Conservation (phyloP, 1,284 basidiomycete species). For the Pseudozyma flocculosa region DNA sequence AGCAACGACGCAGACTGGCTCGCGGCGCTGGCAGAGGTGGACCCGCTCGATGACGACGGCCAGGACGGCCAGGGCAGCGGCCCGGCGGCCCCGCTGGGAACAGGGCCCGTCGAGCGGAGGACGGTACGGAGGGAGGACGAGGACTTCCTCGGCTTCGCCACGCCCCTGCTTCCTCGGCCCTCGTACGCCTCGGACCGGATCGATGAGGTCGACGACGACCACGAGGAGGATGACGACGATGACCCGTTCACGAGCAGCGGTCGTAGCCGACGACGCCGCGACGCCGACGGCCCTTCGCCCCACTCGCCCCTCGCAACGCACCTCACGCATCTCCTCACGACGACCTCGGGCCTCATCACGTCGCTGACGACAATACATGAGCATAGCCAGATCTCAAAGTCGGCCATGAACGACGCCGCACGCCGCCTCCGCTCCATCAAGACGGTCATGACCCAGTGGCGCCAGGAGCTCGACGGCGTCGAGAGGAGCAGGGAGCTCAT, state of each 20-base stretch:
- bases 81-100: neutral
- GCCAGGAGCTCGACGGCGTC: constrained; percentile 18
- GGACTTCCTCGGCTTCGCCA: neutral
- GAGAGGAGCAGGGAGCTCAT: constrained; percentile 21
- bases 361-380: constrained; percentile 25
- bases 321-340: constrained; percentile 13
- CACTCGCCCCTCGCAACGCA: neutral
- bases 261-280: no score
- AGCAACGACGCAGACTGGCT: constrained; percentile 7
- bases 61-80: neutral
- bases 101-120: neutral
- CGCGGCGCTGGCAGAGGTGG: neutral
- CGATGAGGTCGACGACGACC: no score
- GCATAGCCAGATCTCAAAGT: constrained; percentile 31
- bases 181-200: no score
- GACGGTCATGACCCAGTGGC: constrained; percentile 21
- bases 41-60: neutral
- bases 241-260: no score
- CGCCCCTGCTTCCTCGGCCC: neutral
- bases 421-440: constrained; percentile 22
- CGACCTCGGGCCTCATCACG: constrained; percentile 9
- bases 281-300: neutral
- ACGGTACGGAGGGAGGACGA: neutral
- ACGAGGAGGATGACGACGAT: neutral
- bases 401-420: constrained; percentile 18